A percentile compares a stretch with the other conserved stretches of the same genome.
phyloP scores from a whole-genome alignment of 352 stramenopile species.

The Pythium volutum region DNA sequence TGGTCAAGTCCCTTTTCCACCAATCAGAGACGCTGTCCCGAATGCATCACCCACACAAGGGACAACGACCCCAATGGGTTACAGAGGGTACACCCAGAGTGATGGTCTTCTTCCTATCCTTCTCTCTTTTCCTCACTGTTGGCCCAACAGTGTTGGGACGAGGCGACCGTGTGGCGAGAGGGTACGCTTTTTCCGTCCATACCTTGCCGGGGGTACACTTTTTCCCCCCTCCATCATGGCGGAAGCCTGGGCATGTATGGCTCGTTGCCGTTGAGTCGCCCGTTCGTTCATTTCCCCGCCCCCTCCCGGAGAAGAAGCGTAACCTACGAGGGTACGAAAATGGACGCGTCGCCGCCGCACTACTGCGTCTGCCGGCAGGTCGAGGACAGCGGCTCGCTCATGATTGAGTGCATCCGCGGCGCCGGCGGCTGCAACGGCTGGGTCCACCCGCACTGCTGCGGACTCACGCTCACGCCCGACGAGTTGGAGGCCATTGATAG shows the following conservation, averaged over 20 bases:
- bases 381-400: constrained; percentile 79
- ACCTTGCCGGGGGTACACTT: constrained; percentile 1
- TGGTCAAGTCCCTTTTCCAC: constrained; percentile 14
- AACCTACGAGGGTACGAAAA: constrained; percentile 30
- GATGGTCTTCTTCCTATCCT: neutral
- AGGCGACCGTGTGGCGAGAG: neutral
- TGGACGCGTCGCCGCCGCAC: constrained; percentile 36
- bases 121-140: neutral
- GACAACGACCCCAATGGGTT: neutral
- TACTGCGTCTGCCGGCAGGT: constrained; percentile 87
- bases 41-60: neutral
- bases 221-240: constrained; percentile 9
- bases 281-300: constrained; percentile 8
- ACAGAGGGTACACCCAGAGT: constrained; percentile 3
- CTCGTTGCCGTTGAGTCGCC: constrained; percentile 18
- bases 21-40: constrained; percentile 12
- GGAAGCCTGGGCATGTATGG: constrained; percentile 13
- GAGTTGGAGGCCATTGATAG: constrained; percentile 82
- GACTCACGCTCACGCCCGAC: constrained; percentile 79
- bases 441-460: constrained; percentile 88
- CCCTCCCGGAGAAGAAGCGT: neutral
- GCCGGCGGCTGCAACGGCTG: constrained; percentile 88
- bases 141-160: too few relatives aligned
- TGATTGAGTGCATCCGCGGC: constrained; percentile 92
- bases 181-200: constrained; percentile 7